These are phyloP conservation scores for Ocimum tenuiflorum DNA, from an alignment of 257 asterid genomes.

Conservation along the genomic window DNA sequence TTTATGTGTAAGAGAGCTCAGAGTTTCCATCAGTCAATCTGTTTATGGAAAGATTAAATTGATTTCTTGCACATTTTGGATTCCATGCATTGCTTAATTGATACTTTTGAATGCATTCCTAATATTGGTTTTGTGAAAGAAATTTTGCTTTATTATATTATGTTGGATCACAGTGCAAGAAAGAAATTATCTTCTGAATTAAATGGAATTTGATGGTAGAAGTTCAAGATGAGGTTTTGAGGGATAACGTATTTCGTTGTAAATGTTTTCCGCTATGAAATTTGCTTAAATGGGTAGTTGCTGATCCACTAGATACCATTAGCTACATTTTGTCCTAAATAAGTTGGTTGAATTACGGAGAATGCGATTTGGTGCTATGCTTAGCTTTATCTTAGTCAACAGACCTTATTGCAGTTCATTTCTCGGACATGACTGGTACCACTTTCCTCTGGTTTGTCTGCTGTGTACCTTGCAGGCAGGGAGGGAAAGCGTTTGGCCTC, in stretches of 20 bases:
- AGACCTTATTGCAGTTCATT: constrained; percentile 7
- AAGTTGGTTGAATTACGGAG: constrained; percentile 3
- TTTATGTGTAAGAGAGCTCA: constrained; percentile 2
- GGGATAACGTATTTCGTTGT: background rate
- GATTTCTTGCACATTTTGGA: background rate
- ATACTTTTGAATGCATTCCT: background rate
- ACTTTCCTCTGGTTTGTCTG: constrained; percentile 14
- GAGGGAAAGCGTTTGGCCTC: constrained; percentile 88
- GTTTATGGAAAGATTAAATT: background rate
- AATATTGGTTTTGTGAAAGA: background rate
- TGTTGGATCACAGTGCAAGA: background rate
- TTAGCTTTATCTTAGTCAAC: background rate
- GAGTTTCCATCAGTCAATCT: background rate
- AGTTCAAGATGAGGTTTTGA: background rate
- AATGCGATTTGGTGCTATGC: background rate
- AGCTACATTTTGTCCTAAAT: background rate
- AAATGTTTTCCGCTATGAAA: background rate
- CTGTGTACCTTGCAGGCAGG: constrained; percentile 54
- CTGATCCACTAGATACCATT: background rate
- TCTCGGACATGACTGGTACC: constrained; percentile 2
- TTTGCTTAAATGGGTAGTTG: constrained; percentile 6
- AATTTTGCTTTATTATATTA: too few relatives aligned
- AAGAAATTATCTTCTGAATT: background rate
- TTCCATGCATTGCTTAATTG: constrained; percentile 7
- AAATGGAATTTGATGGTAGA: background rate